Evolutionary conservation across 2,329 filamentous ascomycete species (phyloP), one percentile per base, ranked within the genome.

Genomic region (Tricladium varicosporioides): DNA sequence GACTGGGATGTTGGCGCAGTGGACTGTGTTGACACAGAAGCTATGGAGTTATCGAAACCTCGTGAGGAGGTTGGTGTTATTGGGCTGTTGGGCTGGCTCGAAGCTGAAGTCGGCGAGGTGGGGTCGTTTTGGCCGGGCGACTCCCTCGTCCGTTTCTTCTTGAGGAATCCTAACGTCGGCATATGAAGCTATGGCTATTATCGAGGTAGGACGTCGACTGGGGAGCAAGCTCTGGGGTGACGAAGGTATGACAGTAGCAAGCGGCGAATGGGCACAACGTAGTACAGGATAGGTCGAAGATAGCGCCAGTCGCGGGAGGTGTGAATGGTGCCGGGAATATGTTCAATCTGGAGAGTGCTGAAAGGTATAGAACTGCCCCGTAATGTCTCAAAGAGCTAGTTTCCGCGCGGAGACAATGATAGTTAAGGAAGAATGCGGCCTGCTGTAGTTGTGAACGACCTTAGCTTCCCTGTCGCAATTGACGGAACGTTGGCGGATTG

Each of bases 81-180:
- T 59, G 84, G 82, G 69, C 84, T 86, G 64, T 80, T 81, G 65
- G 84, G 80, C 72, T 88, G 82, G 71, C 82, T 88, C 65, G 80
- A 80, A 69, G 85, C 80, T 70, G 86, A 84, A 67, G 81, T 82
- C 73, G 90, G 86, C 72, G 84, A 80, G 72, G 86, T 84, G 72
- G 81, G 74, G 73, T 86, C 81, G 71, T 78, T 80, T 67, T 86
- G 89, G 72, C 80, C 82, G 70, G 78, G 79, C 70, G 86, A 89
- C 80, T 97, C 92, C 85, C 92, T 95, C 78, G 92, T 96, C 84
- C 92, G 88, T 84, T 96, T 96, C 85, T 96, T 97, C 84, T 97
- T 97, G 73, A 97, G 85, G 73, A 97, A 92, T 76, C 91, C 91
- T 80, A 97, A 84, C 75, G 85, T 90, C 86, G 92, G 94, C 94